Conservation (phyloP, 2,329 filamentous ascomycete genomes). For the Periconia digitata region DNA sequence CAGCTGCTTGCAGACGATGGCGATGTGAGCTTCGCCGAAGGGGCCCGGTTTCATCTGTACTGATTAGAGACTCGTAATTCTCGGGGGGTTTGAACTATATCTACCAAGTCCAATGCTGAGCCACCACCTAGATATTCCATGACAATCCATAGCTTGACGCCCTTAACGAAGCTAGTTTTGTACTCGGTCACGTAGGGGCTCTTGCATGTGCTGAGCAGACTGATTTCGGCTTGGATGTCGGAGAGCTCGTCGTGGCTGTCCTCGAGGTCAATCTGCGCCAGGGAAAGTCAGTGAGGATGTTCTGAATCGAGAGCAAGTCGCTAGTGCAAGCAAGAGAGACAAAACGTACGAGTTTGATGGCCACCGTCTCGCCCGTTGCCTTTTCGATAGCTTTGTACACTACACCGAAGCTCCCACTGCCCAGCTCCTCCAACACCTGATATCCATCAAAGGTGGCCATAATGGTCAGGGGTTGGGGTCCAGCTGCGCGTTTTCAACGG, state of each 20-base stretch:
- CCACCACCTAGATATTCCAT: conserved; percentile 98
- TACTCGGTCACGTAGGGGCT: conserved; percentile 95
- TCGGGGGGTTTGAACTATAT: conserved; percentile 34
- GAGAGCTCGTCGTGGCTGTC: conserved; percentile 98
- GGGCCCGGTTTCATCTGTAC: conserved; percentile 80
- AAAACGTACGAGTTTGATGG: conserved; percentile 84
- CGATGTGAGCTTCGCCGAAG: conserved; percentile 87
- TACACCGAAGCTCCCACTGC: conserved; percentile 95
- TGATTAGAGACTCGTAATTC: conserved; percentile 19
- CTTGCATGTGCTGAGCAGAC: conserved; percentile 89
- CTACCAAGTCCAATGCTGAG: conserved; percentile 87
- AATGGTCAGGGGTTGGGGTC: conserved; percentile 34
- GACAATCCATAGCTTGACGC: conserved; percentile 97
- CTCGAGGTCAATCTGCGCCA: conserved; percentile 86
- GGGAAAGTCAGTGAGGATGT: not conserved
- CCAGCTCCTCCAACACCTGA: conserved; percentile 93
- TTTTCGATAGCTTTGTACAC: conserved; percentile 97
- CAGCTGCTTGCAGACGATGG: conserved; percentile 90
- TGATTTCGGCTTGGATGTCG: conserved; percentile 97
- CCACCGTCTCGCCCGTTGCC: conserved; percentile 86
- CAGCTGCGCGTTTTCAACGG: conserved; percentile 14
- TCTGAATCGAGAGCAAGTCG: not conserved
- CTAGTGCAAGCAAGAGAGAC: not conserved
- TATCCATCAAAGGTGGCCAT: conserved; percentile 74
- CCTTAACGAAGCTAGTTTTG: conserved; percentile 92